Percentiles rank a stretch among this genome's conserved stretches.
Conservation (phyloP, 768 basidiomycete genomes). For the Cantharellus anzutake region DNA sequence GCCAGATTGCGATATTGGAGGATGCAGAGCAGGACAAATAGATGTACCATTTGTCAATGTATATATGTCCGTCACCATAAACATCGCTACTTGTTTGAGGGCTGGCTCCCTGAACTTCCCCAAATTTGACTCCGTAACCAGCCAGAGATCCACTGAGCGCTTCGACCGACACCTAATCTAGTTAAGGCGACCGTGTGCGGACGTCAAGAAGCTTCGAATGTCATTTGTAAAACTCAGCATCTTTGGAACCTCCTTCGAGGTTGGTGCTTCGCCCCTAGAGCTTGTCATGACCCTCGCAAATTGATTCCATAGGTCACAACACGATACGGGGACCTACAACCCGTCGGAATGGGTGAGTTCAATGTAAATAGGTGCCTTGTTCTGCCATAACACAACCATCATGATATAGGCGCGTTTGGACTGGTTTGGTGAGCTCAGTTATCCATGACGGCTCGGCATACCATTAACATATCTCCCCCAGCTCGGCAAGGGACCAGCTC, state of each 20-base stretch:
- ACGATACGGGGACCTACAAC: conserved; percentile 96
- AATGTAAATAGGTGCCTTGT: neutral
- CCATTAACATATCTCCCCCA: conserved; percentile 15
- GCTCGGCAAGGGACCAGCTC: conserved; percentile 89
- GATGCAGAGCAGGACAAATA: conserved; percentile 3
- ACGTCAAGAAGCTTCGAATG: conserved; percentile 24
- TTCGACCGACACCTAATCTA: neutral
- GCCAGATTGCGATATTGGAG: neutral
- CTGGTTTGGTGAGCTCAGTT: conserved; percentile 65
- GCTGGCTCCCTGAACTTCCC: no score
- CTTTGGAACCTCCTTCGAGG: conserved; percentile 97
- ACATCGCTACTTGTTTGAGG: no score
- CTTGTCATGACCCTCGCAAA: neutral
- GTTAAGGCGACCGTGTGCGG: neutral
- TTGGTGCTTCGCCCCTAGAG: conserved; percentile 15
- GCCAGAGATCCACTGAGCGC: neutral
- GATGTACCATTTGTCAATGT: neutral
- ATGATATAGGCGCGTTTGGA: conserved; percentile 67
- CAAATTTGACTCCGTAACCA: no score
- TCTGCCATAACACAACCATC: neutral
- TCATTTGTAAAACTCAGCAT: conserved; percentile 97
- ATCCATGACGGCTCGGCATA: neutral
- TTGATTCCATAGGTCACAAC: conserved; percentile 66
- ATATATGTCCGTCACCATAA: neutral
- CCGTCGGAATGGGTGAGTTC: conserved; percentile 89